Evolutionary conservation across 75 land plant species (phyloP).

Genomic region (Ceratopteris richardii): DNA sequence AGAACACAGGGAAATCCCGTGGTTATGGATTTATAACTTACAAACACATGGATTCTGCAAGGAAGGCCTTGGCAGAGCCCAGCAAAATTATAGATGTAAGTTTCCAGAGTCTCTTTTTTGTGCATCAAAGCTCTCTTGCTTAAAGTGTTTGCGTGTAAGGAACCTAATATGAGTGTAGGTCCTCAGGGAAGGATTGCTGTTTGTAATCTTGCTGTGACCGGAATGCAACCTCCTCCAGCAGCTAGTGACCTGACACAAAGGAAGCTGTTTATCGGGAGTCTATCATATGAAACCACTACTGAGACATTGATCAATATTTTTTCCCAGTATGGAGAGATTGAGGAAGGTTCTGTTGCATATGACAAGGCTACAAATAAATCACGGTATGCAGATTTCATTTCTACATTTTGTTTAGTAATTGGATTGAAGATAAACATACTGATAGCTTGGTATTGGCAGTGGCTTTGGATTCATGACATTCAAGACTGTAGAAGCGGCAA

Average conservation of each 20-base stretch:
- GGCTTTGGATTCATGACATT: slow-evolving; percentile 83
- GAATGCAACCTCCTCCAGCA: slow-evolving; percentile 26
- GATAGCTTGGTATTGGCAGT: slow-evolving; percentile 21
- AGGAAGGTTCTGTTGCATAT: slow-evolving; percentile 83
- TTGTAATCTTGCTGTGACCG: slow-evolving; percentile 64
- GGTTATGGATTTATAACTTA: slow-evolving; percentile 79
- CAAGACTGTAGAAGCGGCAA: slow-evolving; percentile 61
- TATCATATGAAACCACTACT: slow-evolving; percentile 55
- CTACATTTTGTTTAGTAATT: too few relatives aligned
- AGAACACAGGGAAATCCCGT: slow-evolving; percentile 61
- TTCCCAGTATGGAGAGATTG: slow-evolving; percentile 69
- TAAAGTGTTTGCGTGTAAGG: too few relatives aligned
- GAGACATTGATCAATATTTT: slow-evolving; percentile 54
- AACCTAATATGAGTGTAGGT: neutral
- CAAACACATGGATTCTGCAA: slow-evolving; percentile 68
- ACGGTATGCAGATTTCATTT: slow-evolving; percentile 23
- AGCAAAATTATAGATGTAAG: slow-evolving; percentile 75
- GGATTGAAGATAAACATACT: too few relatives aligned
- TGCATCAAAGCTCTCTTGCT: too few relatives aligned
- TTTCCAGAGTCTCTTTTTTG: too few relatives aligned
- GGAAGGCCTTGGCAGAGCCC: slow-evolving; percentile 58
- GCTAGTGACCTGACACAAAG: slow-evolving; percentile 50
- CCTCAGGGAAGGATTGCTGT: slow-evolving; percentile 63
- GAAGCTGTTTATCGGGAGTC: slow-evolving; percentile 70
- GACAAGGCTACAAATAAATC: slow-evolving; percentile 69